Conservation (phyloP, 2,329 filamentous ascomycete genomes). For the Colletotrichum eleusines region DNA sequence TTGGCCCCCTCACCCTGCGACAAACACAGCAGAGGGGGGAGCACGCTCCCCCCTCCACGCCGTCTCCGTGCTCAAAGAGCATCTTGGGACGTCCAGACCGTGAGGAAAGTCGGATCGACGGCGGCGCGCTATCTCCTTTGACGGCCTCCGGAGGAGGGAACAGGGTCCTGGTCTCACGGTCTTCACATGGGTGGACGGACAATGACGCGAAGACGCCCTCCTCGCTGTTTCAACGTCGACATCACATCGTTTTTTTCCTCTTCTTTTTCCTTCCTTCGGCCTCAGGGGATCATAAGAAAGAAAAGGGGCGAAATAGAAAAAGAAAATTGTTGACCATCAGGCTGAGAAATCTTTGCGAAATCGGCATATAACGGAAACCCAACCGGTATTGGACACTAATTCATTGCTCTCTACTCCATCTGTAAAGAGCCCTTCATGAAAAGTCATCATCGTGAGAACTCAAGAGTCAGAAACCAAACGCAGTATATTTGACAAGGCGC, state of each 20-base stretch:
- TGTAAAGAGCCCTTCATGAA: background rate
- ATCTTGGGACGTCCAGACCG: background rate
- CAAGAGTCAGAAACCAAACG: conserved; percentile 20
- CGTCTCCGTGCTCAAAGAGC: background rate
- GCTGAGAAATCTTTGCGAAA: background rate
- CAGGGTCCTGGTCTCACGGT: background rate
- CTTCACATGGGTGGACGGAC: background rate
- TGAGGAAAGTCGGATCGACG: background rate
- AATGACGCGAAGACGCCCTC: background rate
- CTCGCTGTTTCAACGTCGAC: background rate
- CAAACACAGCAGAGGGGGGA: background rate
- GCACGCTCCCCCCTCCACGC: background rate
- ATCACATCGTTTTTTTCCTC: background rate
- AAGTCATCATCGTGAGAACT: background rate
- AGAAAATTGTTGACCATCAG: background rate
- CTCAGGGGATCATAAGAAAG: background rate
- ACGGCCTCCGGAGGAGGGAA: background rate
- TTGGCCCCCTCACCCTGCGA: background rate
- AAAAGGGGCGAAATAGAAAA: no score
- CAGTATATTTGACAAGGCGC: conserved; percentile 37
- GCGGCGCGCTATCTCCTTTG: background rate
- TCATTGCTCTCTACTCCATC: background rate
- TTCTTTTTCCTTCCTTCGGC: background rate
- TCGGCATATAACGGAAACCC: background rate
- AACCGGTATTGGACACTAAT: background rate